Percentiles rank a stretch among this genome's conserved stretches.
phyloP scores from a whole-genome alignment of 805 yeast genomes.

The Candida ulmi region DNA sequence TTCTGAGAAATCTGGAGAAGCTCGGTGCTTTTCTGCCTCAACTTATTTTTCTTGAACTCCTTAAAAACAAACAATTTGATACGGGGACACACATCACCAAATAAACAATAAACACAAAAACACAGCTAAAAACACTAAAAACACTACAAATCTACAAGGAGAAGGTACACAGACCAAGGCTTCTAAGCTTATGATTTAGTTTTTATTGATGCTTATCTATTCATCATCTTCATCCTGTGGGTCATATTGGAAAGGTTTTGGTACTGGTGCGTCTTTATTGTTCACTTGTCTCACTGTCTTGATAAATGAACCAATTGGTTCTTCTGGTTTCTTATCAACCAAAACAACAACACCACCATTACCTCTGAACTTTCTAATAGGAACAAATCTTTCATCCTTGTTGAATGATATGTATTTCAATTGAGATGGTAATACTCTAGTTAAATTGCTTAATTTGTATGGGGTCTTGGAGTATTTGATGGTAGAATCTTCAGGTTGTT shows the following conservation, averaged over 20 bases:
- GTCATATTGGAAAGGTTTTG: constrained; percentile 60
- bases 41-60: background rate
- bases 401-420: constrained; percentile 74
- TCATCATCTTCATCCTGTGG: constrained; percentile 6
- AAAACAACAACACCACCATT: constrained; percentile 67
- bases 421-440: constrained; percentile 88
- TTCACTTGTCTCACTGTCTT: constrained; percentile 80
- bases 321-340: constrained; percentile 55
- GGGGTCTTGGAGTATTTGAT: constrained; percentile 57
- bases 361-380: constrained; percentile 73
- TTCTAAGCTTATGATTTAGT: background rate
- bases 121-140: too few species aligned
- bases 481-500: constrained; percentile 28
- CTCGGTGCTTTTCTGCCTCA: background rate
- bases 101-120: too few species aligned
- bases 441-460: constrained; percentile 68
- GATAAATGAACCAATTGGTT: constrained; percentile 53
- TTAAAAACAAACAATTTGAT: too few species aligned
- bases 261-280: constrained; percentile 68
- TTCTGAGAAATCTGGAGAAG: background rate
- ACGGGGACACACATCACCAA: too few species aligned
- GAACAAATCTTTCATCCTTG: constrained; percentile 71
- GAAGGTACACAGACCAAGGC: too few species aligned
- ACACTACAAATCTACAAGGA: too few species aligned
- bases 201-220: background rate